Evolutionary conservation across 208 protist genomes (phyloP).

Genomic region (Dictyostelium gargantuum): DNA sequence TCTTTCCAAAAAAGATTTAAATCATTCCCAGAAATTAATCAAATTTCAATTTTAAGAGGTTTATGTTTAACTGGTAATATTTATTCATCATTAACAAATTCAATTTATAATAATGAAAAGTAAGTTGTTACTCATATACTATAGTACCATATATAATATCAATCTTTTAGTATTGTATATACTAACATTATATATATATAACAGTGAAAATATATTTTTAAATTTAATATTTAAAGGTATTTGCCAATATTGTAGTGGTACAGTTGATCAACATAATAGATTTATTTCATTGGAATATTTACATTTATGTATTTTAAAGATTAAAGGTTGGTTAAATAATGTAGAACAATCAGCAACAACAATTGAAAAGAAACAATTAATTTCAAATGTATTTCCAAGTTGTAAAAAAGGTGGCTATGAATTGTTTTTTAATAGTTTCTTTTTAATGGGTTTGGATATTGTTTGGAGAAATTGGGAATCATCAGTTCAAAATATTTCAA

Average conservation of each 20-base stretch:
- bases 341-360: neutral
- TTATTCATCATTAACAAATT: neutral
- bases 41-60: conserved; percentile 28
- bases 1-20: neutral
- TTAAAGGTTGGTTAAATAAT: neutral
- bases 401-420: neutral
- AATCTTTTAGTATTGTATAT: neutral
- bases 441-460: neutral
- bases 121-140: too few species aligned
- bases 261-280: conserved; percentile 33
- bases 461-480: conserved; percentile 58
- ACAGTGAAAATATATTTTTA: conserved; percentile 11
- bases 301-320: neutral
- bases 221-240: conserved; percentile 8
- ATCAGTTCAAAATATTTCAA: neutral
- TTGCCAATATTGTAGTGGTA: neutral
- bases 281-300: conserved; percentile 26
- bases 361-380: neutral
- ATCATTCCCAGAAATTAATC: neutral
- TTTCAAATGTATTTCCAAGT: neutral
- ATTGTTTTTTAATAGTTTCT: neutral
- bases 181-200: neutral
- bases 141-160: neutral
- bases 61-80: conserved; percentile 1
- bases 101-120: neutral